These are phyloP conservation scores for Anisodus tanguticus DNA, from an alignment of 257 asterid genomes.

Conservation along the genomic window DNA sequence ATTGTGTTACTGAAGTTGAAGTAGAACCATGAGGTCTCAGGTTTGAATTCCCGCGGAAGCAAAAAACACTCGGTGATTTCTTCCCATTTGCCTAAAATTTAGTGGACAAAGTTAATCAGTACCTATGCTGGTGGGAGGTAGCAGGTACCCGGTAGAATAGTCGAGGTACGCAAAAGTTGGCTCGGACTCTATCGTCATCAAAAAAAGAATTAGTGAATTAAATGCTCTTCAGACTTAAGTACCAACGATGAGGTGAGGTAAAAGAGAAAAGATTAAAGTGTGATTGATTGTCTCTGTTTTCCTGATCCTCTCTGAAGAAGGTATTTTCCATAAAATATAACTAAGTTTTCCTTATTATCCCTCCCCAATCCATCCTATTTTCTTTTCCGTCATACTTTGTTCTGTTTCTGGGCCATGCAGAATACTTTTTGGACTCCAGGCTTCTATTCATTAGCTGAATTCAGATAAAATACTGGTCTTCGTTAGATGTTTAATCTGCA, in stretches of 20 bases:
- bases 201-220: background rate
- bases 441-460: constrained; percentile 19
- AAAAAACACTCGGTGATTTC: background rate
- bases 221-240: constrained; percentile 8
- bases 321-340: constrained; percentile 6
- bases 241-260: constrained; percentile 15
- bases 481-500: constrained; percentile 8
- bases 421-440: background rate
- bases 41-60: background rate
- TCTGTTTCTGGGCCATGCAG: constrained; percentile 9
- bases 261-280: constrained; percentile 13
- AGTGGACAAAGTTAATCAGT: background rate
- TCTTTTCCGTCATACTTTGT: constrained; percentile 8
- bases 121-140: background rate
- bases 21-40: background rate
- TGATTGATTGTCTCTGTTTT: constrained; percentile 6
- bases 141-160: background rate
- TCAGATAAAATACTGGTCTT: background rate
- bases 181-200: background rate
- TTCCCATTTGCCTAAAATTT: background rate
- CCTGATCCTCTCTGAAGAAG: background rate
- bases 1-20: background rate
- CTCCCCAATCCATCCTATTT: background rate
- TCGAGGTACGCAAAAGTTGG: background rate
- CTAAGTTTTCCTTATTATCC: background rate